A percentile compares a stretch with the other conserved stretches of the same genome.
These are phyloP conservation scores for Yamadazyma phyllophila DNA, from an alignment of 805 yeast genomes.

Conservation along the genomic window DNA sequence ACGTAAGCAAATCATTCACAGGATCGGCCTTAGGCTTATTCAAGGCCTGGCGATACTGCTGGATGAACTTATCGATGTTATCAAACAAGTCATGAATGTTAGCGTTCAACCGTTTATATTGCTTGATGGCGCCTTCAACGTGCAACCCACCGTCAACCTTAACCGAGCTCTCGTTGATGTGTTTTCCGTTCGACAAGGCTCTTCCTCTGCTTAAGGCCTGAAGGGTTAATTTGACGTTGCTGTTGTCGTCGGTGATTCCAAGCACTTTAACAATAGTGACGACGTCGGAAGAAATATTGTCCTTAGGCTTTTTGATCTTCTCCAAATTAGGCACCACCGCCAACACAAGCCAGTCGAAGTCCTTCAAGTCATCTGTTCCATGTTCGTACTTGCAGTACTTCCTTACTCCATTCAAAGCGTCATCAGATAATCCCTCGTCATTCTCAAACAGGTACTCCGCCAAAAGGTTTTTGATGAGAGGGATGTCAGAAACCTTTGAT, in stretches of 20 bases:
- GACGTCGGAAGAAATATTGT: conserved; percentile 17
- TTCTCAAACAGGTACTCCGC: conserved; percentile 34
- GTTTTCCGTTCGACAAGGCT: conserved; percentile 2
- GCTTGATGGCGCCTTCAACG: conserved; percentile 11
- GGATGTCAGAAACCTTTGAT: conserved; percentile 23
- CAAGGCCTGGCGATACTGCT: conserved; percentile 35
- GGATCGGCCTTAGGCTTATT: conserved; percentile 18
- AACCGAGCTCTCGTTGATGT: conserved; percentile 25
- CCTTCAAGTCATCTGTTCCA: conserved; percentile 14
- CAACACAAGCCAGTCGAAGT: conserved; percentile 37
- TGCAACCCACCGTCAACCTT: conserved; percentile 23
- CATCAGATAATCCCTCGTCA: conserved; percentile 24
- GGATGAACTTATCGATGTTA: conserved; percentile 38
- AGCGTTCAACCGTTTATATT: conserved; percentile 19
- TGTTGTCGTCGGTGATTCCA: conserved; percentile 45
- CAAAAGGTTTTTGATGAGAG: conserved; percentile 30
- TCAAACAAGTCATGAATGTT: conserved; percentile 25
- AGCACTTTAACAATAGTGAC: conserved; percentile 47
- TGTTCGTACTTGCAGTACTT: conserved; percentile 19
- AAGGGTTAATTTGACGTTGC: conserved; percentile 44
- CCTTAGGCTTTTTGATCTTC: conserved; percentile 26
- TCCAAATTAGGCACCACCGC: conserved; percentile 34
- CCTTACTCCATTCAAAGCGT: conserved; percentile 31
- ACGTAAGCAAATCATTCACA: conserved; percentile 37
- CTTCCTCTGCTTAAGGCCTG: conserved; percentile 50